A percentile compares a stretch with the other conserved stretches of the same genome.
These are phyloP conservation scores for Antarctomyces pellizariae DNA, from an alignment of 495 filamentous ascomycete genomes.

Conservation along the genomic window DNA sequence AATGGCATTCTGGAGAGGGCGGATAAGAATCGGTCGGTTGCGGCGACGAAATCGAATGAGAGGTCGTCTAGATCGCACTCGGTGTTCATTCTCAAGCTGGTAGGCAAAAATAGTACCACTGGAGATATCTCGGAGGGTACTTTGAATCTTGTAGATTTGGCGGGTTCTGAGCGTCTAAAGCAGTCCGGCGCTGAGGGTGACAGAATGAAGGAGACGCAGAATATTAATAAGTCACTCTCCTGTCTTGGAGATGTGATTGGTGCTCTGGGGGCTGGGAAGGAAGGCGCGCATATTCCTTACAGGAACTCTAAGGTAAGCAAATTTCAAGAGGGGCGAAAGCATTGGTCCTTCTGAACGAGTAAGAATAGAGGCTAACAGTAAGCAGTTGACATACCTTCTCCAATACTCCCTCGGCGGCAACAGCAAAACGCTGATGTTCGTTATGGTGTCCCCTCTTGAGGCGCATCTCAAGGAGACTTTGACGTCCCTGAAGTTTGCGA, in stretches of 20 bases:
- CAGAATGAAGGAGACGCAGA: constrained; percentile 79
- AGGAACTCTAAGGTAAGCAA: constrained; percentile 66
- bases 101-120: constrained; percentile 59
- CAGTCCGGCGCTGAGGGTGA: constrained; percentile 68
- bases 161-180: constrained; percentile 76
- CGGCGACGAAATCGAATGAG: constrained; percentile 91
- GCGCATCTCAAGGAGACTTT: constrained; percentile 82
- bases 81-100: constrained; percentile 83
- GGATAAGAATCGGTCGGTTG: constrained; percentile 65
- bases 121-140: constrained; percentile 75
- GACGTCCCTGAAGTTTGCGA: constrained; percentile 89
- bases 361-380: constrained; percentile 3
- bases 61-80: constrained; percentile 83
- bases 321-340: neutral
- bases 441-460: constrained; percentile 87
- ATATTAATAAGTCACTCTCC: constrained; percentile 83
- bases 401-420: constrained; percentile 92
- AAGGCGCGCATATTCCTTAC: constrained; percentile 77
- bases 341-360: neutral
- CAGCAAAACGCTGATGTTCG: constrained; percentile 95
- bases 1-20: constrained; percentile 57
- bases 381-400: constrained; percentile 74
- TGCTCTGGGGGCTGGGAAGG: constrained; percentile 65
- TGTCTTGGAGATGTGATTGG: constrained; percentile 90
- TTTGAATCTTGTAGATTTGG: constrained; percentile 87